Base-by-base conservation (phyloP, 805 yeast species). In the Hanseniaspora lachancei region DNA sequence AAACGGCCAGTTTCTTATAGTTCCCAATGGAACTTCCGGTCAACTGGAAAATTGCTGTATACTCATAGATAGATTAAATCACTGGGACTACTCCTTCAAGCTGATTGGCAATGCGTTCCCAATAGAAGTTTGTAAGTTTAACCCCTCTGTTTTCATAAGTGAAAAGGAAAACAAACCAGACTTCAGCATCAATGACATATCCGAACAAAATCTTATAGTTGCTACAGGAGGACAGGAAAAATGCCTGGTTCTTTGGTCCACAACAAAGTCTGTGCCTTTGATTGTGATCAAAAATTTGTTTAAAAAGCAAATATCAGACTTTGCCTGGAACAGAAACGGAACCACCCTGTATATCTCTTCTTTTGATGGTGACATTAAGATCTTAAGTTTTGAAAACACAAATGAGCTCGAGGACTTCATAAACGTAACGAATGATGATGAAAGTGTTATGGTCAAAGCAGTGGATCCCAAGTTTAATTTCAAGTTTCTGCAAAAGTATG, bases 81-180 rank as follows among this genome's bases (percentile, higher is more conserved):
- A 72, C 57, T 86, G 95, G 95, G 86, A 79, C 46, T 75, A 84
- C 2, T 86, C 81, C 58, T 74, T 85, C 47, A 80, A 86, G 57
- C 72, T 86, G 47, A 80, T 86, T 50, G 95, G 95, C 1, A 95
- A 86, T 64, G 89, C 84, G 58, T 81, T 88, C 0, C 95, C 95
- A 0, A 84, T 89, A 61, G 95, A 86, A 64, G 93, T 85, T 15
- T 84, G 83, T 49, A 70, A 80, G 0, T 86, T 86, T 62, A 81
- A 85, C 21, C 93, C 95, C 0, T 71, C 86, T 54, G 63, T 85
- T 32, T 86, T 79, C 62, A 77, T 77, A 47, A 59, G 49, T 42
- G 49, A 49, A 48, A n/a, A 21, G 10, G 9, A 59, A 44, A n/a
- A 54, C 46, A n/a, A 48, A 55, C n/a, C 48, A 23, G n/a, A 46